Percentiles rank a stretch among this genome's conserved stretches.
Evolutionary conservation across 331 rosid genomes (phyloP).

Genomic region (Quercus phellos): DNA sequence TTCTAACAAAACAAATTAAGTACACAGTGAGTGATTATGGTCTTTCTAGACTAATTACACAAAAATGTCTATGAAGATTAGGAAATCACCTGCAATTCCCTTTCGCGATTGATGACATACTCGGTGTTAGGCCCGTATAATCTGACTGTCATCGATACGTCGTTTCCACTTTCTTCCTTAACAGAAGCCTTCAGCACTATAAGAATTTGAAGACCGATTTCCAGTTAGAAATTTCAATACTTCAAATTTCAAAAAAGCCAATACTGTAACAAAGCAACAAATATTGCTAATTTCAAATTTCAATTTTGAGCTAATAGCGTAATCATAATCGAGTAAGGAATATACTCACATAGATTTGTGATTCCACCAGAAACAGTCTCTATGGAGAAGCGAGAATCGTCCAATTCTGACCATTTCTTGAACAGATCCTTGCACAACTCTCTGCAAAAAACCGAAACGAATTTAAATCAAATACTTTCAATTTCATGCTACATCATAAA

Average conservation of each 20-base stretch:
- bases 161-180: slow-evolving; percentile 44
- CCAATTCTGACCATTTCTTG: slow-evolving; percentile 68
- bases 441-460: slow-evolving; percentile 39
- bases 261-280: neutral
- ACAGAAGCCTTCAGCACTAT: slow-evolving; percentile 78
- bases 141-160: slow-evolving; percentile 51
- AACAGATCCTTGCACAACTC: slow-evolving; percentile 77
- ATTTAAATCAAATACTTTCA: neutral
- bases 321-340: neutral
- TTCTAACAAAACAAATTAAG: neutral
- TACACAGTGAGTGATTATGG: neutral
- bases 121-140: slow-evolving; percentile 92
- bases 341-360: slow-evolving; percentile 74
- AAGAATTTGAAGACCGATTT: slow-evolving; percentile 13
- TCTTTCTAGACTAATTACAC: neutral
- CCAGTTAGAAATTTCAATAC: slow-evolving; percentile 1
- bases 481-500: neutral
- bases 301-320: neutral
- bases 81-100: slow-evolving; percentile 78
- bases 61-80: neutral
- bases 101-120: slow-evolving; percentile 66
- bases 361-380: slow-evolving; percentile 85
- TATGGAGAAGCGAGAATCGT: slow-evolving; percentile 53
- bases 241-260: neutral
- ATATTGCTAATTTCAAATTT: neutral